Evolutionary conservation across 345 rosid genomes (phyloP).

Genomic region (Populus davidiana): DNA sequence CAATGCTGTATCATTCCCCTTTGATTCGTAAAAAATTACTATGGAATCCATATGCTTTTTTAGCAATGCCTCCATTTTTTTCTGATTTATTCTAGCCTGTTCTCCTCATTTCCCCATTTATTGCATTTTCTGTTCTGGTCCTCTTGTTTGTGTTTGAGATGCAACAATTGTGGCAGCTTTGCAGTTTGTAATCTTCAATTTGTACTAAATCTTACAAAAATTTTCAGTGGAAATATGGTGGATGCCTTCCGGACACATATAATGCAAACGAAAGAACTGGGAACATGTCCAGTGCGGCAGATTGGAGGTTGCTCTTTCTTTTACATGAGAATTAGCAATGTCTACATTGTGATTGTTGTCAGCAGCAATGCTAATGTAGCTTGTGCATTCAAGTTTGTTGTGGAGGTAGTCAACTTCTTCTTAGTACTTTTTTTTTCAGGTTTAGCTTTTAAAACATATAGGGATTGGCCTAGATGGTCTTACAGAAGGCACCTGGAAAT

Average conservation of each 20-base stretch:
- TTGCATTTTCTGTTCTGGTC: background rate
- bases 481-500: background rate
- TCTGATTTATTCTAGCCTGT: background rate
- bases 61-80: background rate
- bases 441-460: background rate
- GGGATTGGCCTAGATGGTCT: background rate
- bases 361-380: slow-evolving; percentile 99
- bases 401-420: slow-evolving; percentile 56
- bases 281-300: slow-evolving; percentile 95
- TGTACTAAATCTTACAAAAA: background rate
- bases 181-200: slow-evolving; percentile 1
- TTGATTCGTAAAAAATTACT: background rate
- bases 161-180: background rate
- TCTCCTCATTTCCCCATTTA: background rate
- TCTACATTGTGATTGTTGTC: slow-evolving; percentile 93
- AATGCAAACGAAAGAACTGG: slow-evolving; percentile 97
- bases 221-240: slow-evolving; percentile 87
- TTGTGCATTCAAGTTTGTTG: slow-evolving; percentile 97
- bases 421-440: background rate
- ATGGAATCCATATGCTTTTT: background rate
- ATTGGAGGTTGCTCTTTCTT: slow-evolving; percentile 97
- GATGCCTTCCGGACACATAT: slow-evolving; percentile 98
- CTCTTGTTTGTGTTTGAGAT: background rate
- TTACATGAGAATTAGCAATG: slow-evolving; percentile 97
- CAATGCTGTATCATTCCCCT: background rate